Evolutionary conservation across 176 grass and related monocot genomes (phyloP), one percentile per base, ranked within the genome.

Genomic region (Puya raimondii): DNA sequence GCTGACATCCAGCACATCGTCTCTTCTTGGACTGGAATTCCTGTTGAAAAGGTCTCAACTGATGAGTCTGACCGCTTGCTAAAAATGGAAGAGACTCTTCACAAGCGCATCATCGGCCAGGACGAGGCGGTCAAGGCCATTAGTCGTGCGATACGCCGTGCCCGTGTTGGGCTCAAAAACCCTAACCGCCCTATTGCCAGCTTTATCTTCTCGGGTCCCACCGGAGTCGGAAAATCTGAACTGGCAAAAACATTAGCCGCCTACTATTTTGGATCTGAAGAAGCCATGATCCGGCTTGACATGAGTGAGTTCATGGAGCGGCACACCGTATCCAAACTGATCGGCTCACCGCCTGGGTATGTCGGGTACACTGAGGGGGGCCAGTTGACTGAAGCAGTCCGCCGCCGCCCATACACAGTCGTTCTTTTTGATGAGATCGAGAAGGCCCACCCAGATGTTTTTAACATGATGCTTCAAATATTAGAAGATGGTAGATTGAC

Each of bases 401-500:
- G 86, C 49, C 83, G 86, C 15, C 68, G 91, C 11, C 86, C 91
- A n/a, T 95, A 95, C 59, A 90, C 86, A 0, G 91, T 95, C 9
- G 84, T 95, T 48, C 91, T 95, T 47, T 95, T 94, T 10, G 91
- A 94, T 68, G 86, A 94, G 74, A 94, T 94, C 47, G 91, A 94
- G 69, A 94, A 94, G 72, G 91, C 91, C 0, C 91, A 96, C 63
- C 91, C 91, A 0, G 91, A 96, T 70, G 91, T 96, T 9, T 96
- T 96, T 78, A 96, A 96, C 82, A 96, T 91, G 91, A 96, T 96
- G 87, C 91, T 96, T 29, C 88, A 96, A 79, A 96, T 96, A 64
- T 70, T 96, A 52, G 91, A 96, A 84, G 91, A 96, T 2, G 91
- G 88, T 27, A 87, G 87, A 50, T 65, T 96, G 20, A 96, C 91